These are phyloP conservation scores for Fusarium annulatum DNA, from an alignment of 2,329 filamentous ascomycete genomes.

Conservation along the genomic window DNA sequence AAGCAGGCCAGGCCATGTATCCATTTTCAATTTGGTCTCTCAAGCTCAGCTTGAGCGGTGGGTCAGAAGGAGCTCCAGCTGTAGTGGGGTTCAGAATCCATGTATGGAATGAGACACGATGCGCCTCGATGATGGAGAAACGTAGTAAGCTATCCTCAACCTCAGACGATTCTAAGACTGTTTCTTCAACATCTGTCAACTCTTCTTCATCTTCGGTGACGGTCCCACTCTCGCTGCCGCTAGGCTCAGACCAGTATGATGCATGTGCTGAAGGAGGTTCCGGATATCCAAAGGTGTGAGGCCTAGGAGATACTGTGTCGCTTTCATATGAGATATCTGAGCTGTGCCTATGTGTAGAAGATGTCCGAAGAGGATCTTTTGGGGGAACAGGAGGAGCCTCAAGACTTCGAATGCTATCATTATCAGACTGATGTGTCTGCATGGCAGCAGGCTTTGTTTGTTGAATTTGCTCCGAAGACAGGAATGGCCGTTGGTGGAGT, in stretches of 20 bases:
- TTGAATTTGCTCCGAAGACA: not conserved
- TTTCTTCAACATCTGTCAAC: not conserved
- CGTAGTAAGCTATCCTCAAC: not conserved
- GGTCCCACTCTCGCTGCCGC: not conserved
- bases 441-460: not conserved
- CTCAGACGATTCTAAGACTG: not conserved
- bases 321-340: not conserved
- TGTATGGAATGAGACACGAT: not conserved
- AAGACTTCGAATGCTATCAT: not conserved
- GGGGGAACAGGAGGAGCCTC: not conserved
- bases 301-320: not conserved
- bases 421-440: not conserved
- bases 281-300: not conserved
- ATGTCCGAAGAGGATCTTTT: not conserved
- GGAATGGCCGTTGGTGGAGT: not conserved
- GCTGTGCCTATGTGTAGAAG: not conserved
- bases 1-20: not conserved
- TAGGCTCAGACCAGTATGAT: not conserved
- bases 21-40: not conserved
- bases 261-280: not conserved
- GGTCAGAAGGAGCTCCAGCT: not conserved
- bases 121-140: not conserved
- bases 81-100: not conserved
- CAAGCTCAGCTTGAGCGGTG: not conserved
- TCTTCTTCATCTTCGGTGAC: not conserved